Evolutionary conservation across 1,284 basidiomycete genomes (phyloP).

Genomic region (Phlebopus sp.): DNA sequence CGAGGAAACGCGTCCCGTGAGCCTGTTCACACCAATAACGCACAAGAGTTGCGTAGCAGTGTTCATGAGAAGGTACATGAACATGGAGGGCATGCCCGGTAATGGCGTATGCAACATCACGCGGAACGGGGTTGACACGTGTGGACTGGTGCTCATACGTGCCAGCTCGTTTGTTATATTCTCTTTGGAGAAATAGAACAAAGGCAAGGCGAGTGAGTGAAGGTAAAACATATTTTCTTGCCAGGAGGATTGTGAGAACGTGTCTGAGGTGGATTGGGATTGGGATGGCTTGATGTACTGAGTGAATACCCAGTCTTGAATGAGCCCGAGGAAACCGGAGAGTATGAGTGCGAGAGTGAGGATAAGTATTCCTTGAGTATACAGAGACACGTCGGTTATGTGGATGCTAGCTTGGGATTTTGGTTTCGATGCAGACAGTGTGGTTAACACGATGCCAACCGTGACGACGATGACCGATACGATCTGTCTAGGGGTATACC

Average conservation of each 20-base stretch:
- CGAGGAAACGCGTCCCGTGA: slow-evolving; percentile 76
- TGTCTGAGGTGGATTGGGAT: slow-evolving; percentile 17
- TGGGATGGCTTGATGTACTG: slow-evolving; percentile 48
- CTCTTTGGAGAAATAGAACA: slow-evolving; percentile 60
- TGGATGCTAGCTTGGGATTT: slow-evolving; percentile 14
- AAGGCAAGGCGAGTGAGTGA: slow-evolving; percentile 70
- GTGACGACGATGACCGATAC: slow-evolving; percentile 79
- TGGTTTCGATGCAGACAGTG: slow-evolving; percentile 63
- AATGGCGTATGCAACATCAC: slow-evolving; percentile 10
- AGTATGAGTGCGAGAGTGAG: slow-evolving; percentile 77
- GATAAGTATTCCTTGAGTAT: slow-evolving; percentile 71
- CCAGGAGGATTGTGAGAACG: slow-evolving; percentile 52
- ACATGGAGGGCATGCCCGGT: slow-evolving; percentile 56
- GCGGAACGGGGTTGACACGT: slow-evolving; percentile 23
- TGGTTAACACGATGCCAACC: slow-evolving; percentile 78
- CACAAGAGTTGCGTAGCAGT: slow-evolving; percentile 86
- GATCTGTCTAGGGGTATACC: slow-evolving; percentile 70
- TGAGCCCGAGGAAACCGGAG: slow-evolving; percentile 80
- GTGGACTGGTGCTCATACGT: slow-evolving; percentile 43
- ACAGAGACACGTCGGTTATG: slow-evolving; percentile 39
- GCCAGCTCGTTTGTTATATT: slow-evolving; percentile 52
- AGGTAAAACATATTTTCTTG: slow-evolving; percentile 91
- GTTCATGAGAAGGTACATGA: slow-evolving; percentile 71
- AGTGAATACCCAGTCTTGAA: slow-evolving; percentile 81
- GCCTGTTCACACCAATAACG: slow-evolving; percentile 85